Conservation (phyloP, 495 filamentous ascomycete genomes). For the Articulospora tetracladia region DNA sequence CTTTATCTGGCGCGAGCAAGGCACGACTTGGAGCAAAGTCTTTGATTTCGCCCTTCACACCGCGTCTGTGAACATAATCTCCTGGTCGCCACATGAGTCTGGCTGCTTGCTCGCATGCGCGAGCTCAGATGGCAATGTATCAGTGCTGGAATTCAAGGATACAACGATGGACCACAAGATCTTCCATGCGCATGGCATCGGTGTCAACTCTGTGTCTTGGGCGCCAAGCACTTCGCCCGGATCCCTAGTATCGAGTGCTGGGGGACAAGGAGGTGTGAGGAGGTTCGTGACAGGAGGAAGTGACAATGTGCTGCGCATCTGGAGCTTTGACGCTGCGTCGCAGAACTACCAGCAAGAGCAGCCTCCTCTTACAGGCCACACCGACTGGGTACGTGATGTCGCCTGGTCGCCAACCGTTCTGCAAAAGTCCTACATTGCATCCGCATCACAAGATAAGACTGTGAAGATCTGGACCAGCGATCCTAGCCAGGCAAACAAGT, state of each 20-base stretch:
- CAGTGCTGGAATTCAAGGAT: slow-evolving; percentile 93
- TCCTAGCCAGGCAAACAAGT: slow-evolving; percentile 56
- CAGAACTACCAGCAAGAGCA: slow-evolving; percentile 50
- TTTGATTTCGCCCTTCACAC: slow-evolving; percentile 90
- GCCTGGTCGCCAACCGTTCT: slow-evolving; percentile 93
- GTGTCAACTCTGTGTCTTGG: slow-evolving; percentile 95
- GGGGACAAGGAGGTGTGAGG: slow-evolving; percentile 54
- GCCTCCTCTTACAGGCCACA: slow-evolving; percentile 67
- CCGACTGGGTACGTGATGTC: slow-evolving; percentile 97
- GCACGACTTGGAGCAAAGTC: slow-evolving; percentile 69
- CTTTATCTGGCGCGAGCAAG: slow-evolving; percentile 93
- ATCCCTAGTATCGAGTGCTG: slow-evolving; percentile 67
- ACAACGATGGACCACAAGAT: slow-evolving; percentile 82
- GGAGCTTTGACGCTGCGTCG: slow-evolving; percentile 52
- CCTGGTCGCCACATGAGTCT: slow-evolving; percentile 94
- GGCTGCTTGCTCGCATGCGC: slow-evolving; percentile 95
- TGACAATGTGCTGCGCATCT: slow-evolving; percentile 90
- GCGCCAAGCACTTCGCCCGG: slow-evolving; percentile 80
- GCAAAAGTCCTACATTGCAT: slow-evolving; percentile 92
- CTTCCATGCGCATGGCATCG: slow-evolving; percentile 87
- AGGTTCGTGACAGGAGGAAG: slow-evolving; percentile 92
- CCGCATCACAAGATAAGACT: slow-evolving; percentile 91
- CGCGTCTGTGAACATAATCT: slow-evolving; percentile 91
- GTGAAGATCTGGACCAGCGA: slow-evolving; percentile 94
- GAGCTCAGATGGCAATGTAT: slow-evolving; percentile 86